Evolutionary conservation across 2,329 filamentous ascomycete genomes (phyloP).

Genomic region (Cordyceps javanica): DNA sequence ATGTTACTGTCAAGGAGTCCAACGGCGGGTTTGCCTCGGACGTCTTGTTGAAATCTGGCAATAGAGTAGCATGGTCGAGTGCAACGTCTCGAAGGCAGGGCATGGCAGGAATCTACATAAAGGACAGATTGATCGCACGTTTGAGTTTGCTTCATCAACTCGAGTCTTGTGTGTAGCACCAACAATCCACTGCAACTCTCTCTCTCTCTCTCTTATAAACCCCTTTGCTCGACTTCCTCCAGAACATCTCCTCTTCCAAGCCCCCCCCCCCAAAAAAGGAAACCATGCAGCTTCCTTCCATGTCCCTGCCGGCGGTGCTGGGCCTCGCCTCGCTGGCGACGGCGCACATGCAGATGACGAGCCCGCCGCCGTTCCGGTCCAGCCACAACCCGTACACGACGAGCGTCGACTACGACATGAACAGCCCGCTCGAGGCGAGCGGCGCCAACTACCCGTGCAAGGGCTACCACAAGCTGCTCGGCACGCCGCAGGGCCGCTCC

Average conservation of each 20-base stretch:
- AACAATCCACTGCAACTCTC: not conserved
- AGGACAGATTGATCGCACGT: not conserved
- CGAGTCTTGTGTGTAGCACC: not conserved
- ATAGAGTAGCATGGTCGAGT: not conserved
- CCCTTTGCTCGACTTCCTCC: no score
- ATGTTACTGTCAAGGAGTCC: not conserved
- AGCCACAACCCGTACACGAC: slow-evolving; percentile 42
- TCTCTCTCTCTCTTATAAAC: not conserved
- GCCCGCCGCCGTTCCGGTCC: slow-evolving; percentile 43
- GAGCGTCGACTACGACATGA: slow-evolving; percentile 63
- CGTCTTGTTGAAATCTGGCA: not conserved
- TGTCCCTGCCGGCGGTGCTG: slow-evolving; percentile 28
- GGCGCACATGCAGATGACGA: slow-evolving; percentile 47
- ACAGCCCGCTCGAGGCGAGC: slow-evolving; percentile 52
- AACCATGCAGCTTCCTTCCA: slow-evolving; percentile 26
- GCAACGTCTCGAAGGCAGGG: not conserved
- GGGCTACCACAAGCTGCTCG: slow-evolving; percentile 43
- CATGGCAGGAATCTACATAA: not conserved
- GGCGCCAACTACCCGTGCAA: slow-evolving; percentile 71
- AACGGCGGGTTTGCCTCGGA: not conserved
- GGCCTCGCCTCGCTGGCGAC: slow-evolving; percentile 30
- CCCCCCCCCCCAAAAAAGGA: not conserved
- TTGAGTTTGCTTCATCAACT: not conserved
- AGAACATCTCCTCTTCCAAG: not conserved
- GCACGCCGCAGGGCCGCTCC: slow-evolving; percentile 38